Base-by-base conservation (phyloP, 1,139 yeast genomes). In the Pneumocystis wakefieldiae region DNA sequence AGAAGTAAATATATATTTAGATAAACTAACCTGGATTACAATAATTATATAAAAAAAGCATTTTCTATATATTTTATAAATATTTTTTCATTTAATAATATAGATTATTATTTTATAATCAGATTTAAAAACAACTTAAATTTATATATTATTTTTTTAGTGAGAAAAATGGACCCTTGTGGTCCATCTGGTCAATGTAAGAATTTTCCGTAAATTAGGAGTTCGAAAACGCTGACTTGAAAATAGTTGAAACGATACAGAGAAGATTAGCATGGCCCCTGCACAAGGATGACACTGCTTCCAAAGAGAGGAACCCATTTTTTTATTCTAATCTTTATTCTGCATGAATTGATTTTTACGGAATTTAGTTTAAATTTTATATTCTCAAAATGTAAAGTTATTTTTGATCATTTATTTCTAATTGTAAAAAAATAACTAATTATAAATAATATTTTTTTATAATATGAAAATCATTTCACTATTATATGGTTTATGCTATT, bases 211-310 rank as follows among this genome's bases (percentile, higher is more conserved):
- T 6, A 48, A 10, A 14, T 12, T 3, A 7, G 8, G 7, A 3
- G 55, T 48, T 48, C 55, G 32, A 24, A 48, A 48, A 24, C 12
- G 14, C 55, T 48, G 14, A 48, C 10, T 48, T 12, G 1, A 3
- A 48, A 24, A 48, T 48, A 48, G 55, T 48, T 78, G 84, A 81
- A 86, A 86, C 91, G 86, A 86, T 87, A 87, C 95, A 87, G 95
- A 87, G 95, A 87, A 86, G 94, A 87, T 87, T 85, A 87, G 95
- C 95, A 87, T 87, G 90, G 94, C 90, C 94, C 94, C 90, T 87
- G 95, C 94, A 87, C 87, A 87, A 87, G 90, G 95, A 86, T 86
- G 94, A 86, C 94, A 86, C 94, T 85, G 82, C 86, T 83, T 90
- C 78, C 86, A 86, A 86, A 94, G 87, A 94, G 86, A 87, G 86